Evolutionary conservation across 805 yeast species (phyloP), one percentile per base, ranked within the genome.

Genomic region (Lipomyces yamadae): DNA sequence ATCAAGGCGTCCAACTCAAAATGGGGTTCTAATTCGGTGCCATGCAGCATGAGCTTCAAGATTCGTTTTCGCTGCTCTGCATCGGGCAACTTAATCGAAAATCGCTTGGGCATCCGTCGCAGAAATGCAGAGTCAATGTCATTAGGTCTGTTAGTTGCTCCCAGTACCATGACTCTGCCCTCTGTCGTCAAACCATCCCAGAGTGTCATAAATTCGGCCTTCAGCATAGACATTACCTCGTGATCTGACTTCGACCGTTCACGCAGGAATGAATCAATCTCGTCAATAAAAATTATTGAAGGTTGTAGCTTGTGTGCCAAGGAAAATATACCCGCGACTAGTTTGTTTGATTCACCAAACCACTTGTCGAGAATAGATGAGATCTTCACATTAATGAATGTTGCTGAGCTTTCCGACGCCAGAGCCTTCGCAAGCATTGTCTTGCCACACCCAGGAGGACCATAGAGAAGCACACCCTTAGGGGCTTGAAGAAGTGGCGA

Each of bases 371-470:
- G 90, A 18, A 94, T 86, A 2, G 94, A 87, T 33, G 97, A 92
- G 96, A 94, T 90, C 77, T 97, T 84, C 61, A 94, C 89, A 73
- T 93, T 92, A 60, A 94, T 84, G 78, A 94, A 94, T 72, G 88
- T 92, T 0, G 98, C 98, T 0, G 91, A 92, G 71, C 96, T 88
- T 77, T 93, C 97, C 64, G 86, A 84, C 0, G 98, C 98, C 50
- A 94, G 83, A 0, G 98, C 98, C 78, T 93, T 94, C 8, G 98
- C 98, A 72, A 94, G 81, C 97, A 94, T 91, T 2, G 98, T 94
- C 78, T 94, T 94, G 63, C 98, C 98, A 77, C 98, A 94, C 0
- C 98, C 98, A 0, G 98, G 98, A 2, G 98, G 98, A 0, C 98
- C 98, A 75, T 91, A 88, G 59, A 93, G 82, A 45, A 94, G 79